Evolutionary conservation across 2,329 filamentous ascomycete genomes (phyloP).

Genomic region (Ceratocystis diversiconidia): DNA sequence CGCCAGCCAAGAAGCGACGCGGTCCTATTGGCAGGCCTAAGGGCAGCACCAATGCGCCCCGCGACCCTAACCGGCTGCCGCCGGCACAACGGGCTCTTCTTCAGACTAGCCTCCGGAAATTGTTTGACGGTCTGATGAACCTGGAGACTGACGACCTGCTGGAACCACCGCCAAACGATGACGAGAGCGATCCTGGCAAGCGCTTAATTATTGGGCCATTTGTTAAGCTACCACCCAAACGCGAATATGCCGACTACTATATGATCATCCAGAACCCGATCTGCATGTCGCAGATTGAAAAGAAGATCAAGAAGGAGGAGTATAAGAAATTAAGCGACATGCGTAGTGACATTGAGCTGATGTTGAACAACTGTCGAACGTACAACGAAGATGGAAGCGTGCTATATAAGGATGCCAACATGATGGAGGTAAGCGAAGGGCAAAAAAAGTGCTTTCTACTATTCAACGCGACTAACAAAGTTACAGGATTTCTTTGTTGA

Average conservation of each 20-base stretch:
- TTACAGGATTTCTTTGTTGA: slow-evolving; percentile 39
- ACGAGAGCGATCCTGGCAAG: slow-evolving; percentile 43
- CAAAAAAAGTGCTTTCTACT: slow-evolving; percentile 20
- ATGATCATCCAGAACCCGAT: slow-evolving; percentile 84
- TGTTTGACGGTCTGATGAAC: slow-evolving; percentile 70
- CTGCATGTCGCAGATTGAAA: slow-evolving; percentile 88
- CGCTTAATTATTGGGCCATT: slow-evolving; percentile 89
- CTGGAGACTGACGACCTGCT: slow-evolving; percentile 65
- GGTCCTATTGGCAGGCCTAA: slow-evolving; percentile 58
- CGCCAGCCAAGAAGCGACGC: slow-evolving; percentile 63
- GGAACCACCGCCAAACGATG: slow-evolving; percentile 36
- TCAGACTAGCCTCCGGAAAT: slow-evolving; percentile 60
- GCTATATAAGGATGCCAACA: slow-evolving; percentile 80
- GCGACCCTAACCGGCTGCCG: slow-evolving; percentile 36
- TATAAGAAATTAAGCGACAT: slow-evolving; percentile 72
- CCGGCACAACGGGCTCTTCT: slow-evolving; percentile 60
- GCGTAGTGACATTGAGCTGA: slow-evolving; percentile 63
- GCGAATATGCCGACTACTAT: slow-evolving; percentile 90
- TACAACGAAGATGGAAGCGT: slow-evolving; percentile 95
- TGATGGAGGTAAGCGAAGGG: slow-evolving; percentile 46
- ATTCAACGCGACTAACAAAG: slow-evolving; percentile 37
- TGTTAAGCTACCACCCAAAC: slow-evolving; percentile 76
- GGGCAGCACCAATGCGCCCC: slow-evolving; percentile 29
- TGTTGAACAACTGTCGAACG: slow-evolving; percentile 82
- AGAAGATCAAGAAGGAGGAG: slow-evolving; percentile 91